Base-by-base conservation (phyloP, 306 rosid genomes). In the Cucurbita ficifolia region DNA sequence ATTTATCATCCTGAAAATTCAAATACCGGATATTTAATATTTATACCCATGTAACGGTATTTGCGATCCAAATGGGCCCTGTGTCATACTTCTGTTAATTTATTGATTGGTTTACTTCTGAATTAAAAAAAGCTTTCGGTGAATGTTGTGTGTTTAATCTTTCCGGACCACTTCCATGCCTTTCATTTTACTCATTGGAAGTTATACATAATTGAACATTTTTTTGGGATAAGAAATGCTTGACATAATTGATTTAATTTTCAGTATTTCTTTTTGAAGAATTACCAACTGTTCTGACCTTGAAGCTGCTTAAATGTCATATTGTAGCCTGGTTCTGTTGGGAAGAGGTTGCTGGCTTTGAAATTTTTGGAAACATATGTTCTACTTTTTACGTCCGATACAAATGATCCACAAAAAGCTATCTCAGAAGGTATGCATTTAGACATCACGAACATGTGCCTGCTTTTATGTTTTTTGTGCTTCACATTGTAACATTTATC, bases 281-380 rank as follows among this genome's bases (percentile, higher is more conserved):
- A 73, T 19, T 58, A 75, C 74, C 21, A 42, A 78, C 43, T 50
- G 57, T 73, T 59, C 82, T 82, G 75, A 81, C 65, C 79, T 59
- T 76, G 38, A 77, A 81, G 60, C 78, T 82, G 58, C 46, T 80
- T 86, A 77, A 45, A 56, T 82, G 81, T 86, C 79, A 74, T 85
- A 46, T 84, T 88, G 90, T 78, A 94, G 99, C 92, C 96, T 74
- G 97, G 91, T 61, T 82, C 86, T 69, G 85, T 80, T 29, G 95
- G 85, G 86, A 74, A 76, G 68, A 91, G 83, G 85, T 71, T 94
- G 87, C 82, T 87, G 76, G 99, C 96, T 9, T 84, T 94, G 86
- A 94, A 94, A 82, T 91, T 88, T 82, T 75, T 91, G 90, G 99
- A 94, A 84, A 83, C 87, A n/a, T 81, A 85, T 83, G 89, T 91